Evolutionary conservation across 2,329 filamentous ascomycete species (phyloP), one percentile per base, ranked within the genome.

Genomic region (Shiraia bambusicola): DNA sequence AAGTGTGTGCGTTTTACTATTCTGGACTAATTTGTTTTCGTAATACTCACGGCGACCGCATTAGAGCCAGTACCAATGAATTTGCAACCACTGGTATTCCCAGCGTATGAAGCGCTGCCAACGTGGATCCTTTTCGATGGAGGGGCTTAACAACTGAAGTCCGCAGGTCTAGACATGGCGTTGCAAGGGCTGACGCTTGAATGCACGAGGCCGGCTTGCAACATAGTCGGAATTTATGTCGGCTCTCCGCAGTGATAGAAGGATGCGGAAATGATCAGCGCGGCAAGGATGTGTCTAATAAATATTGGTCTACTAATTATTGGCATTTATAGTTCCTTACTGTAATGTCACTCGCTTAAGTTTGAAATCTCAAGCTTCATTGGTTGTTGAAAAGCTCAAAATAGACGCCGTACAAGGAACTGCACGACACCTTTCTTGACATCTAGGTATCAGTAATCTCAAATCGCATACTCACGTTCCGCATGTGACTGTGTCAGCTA

Each of bases 161-260:
- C 33, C 27, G 25, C 24, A 35, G 27, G 14, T 12, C 19, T 22
- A 22, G 37, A 28, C 22, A 44, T 50, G 49, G 48, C 38, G 50
- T 33, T 33, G 33, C 38, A 44, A 22, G 19, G 19, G 19, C 33
- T 9, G 17, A 29, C 28, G 32, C 31, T 24, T 30, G 19, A n/a
- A 42, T 27, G 29, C 28, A n/a, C 24, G 28, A 39, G 12, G 27
- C 31, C n/a, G 22, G 29, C 37, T 35, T 29, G 34, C 17, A 39
- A 30, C 28, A 28, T 34, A 28, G 16, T 48, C 54, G 50, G 48
- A 53, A 47, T 46, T 52, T 47, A 28, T 39, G 32, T 58, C 56
- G 58, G 58, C 55, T 61, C 55, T 59, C 55, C 58, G 45, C 56
- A 57, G 15, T 28, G 26, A 45, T 42, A 37, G 42, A 37, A 36